Percentiles rank a stretch among this genome's conserved stretches.
Evolutionary conservation across 441 rosid species (phyloP).

Genomic region (Gossypium trilobum): DNA sequence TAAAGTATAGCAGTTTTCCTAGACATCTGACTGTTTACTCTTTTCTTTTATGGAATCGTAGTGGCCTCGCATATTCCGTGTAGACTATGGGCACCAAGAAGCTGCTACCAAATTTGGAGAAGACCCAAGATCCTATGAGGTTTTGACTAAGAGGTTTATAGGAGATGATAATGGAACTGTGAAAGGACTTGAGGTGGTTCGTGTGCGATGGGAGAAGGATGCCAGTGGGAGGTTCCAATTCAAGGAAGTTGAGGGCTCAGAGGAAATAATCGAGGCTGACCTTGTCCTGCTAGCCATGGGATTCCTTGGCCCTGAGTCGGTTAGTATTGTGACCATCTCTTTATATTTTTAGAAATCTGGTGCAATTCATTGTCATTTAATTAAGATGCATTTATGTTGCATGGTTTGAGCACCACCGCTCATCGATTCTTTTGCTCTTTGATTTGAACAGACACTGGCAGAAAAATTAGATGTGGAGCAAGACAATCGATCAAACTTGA

Average conservation of each 20-base stretch:
- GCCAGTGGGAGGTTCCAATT: constrained; percentile 72
- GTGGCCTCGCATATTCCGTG: constrained; percentile 97
- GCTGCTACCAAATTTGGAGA: constrained; percentile 80
- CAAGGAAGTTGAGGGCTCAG: constrained; percentile 80
- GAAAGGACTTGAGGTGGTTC: constrained; percentile 78
- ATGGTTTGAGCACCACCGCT: neutral
- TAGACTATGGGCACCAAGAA: constrained; percentile 98
- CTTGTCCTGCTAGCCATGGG: constrained; percentile 96
- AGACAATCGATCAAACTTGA: constrained; percentile 81
- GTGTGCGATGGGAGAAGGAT: constrained; percentile 87
- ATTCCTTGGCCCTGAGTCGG: constrained; percentile 94
- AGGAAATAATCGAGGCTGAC: constrained; percentile 83
- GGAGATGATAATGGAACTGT: constrained; percentile 79
- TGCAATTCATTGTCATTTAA: neutral
- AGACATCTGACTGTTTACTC: neutral
- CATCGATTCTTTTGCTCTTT: neutral
- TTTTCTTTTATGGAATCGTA: constrained; percentile 26
- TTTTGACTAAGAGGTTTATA: constrained; percentile 79
- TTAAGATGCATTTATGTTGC: neutral
- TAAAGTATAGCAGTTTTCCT: neutral
- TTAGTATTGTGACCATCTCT: constrained; percentile 28
- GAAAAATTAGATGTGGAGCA: constrained; percentile 79
- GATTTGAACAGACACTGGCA: constrained; percentile 55
- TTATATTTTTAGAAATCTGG: neutral
- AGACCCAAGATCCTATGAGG: constrained; percentile 92